Conservation (phyloP, 768 basidiomycete species). For the Lentinus brumalis region DNA sequence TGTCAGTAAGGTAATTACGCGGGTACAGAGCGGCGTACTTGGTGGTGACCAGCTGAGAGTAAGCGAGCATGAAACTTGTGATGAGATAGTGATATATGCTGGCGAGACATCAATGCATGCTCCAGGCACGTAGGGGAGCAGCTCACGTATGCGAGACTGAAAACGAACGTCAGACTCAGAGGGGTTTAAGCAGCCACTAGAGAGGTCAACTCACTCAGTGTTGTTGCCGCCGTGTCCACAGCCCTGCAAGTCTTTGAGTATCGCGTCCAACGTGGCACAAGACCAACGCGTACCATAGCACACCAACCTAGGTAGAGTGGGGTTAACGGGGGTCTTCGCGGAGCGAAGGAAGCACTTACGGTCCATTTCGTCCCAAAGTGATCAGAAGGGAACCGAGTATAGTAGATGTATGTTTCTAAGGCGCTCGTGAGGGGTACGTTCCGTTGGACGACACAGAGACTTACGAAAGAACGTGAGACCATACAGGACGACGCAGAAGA, state of each 20-base stretch:
- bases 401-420: constrained; percentile 29
- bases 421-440: not conserved
- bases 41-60: constrained; percentile 17
- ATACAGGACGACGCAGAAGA: constrained; percentile 28
- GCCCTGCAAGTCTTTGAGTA: constrained; percentile 13
- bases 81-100: constrained; percentile 28
- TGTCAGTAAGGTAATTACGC: no score
- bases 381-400: constrained; percentile 26
- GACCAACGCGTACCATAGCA: constrained; percentile 20
- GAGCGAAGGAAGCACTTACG: constrained; percentile 8
- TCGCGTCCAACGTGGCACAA: no score
- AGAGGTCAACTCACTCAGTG: constrained; percentile 19
- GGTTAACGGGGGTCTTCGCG: not conserved
- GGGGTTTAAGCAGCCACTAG: not conserved
- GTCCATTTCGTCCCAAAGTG: constrained; percentile 15
- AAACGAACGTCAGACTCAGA: not conserved
- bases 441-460: constrained; percentile 1
- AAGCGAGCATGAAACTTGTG: constrained; percentile 24
- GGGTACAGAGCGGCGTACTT: constrained; percentile 9
- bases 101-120: not conserved
- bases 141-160: constrained; percentile 28
- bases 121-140: no score
- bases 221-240: constrained; percentile 25
- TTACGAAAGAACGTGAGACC: constrained; percentile 30
- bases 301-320: constrained; percentile 14